These are phyloP conservation scores for Globisporangium solare DNA, from an alignment of 352 stramenopile species.

Conservation along the genomic window DNA sequence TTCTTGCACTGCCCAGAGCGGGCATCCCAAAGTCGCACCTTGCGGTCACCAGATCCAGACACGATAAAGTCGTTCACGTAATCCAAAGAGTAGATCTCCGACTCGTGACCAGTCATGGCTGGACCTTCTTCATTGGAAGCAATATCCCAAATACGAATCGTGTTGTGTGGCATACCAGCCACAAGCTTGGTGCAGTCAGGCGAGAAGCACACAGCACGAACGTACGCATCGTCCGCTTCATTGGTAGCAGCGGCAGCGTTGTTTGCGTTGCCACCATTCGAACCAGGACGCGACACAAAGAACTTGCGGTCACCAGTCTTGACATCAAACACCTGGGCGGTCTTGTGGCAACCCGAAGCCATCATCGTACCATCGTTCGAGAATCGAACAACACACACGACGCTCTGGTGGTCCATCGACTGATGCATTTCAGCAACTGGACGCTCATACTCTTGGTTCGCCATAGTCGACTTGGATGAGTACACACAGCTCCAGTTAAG, in stretches of 20 bases:
- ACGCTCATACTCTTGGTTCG: conserved; percentile 76
- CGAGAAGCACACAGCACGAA: conserved; percentile 82
- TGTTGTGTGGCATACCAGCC: conserved; percentile 86
- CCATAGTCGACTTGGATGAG: conserved; percentile 59
- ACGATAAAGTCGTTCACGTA: conserved; percentile 87
- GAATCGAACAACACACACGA: conserved; percentile 84
- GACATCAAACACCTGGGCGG: conserved; percentile 82
- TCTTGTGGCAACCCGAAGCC: conserved; percentile 85
- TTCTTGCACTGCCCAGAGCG: conserved; percentile 81
- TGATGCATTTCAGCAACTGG: conserved; percentile 80
- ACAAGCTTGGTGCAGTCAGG: conserved; percentile 81
- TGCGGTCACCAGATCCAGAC: conserved; percentile 79
- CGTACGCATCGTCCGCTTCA: conserved; percentile 76
- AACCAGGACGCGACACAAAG: conserved; percentile 61
- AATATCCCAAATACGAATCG: conserved; percentile 86
- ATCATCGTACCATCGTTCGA: conserved; percentile 83
- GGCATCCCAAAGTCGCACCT: conserved; percentile 80
- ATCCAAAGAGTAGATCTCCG: conserved; percentile 84
- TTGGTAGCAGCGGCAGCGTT: conserved; percentile 36
- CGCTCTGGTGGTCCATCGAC: conserved; percentile 87
- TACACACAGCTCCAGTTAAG: conserved; percentile 86
- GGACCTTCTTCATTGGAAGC: conserved; percentile 80
- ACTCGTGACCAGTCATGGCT: conserved; percentile 78
- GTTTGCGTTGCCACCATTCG: conserved; percentile 30
- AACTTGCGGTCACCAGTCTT: conserved; percentile 83